A percentile compares a stretch with the other conserved stretches of the same genome.
These are phyloP conservation scores for Pythium myriotylum DNA, from an alignment of 352 stramenopile genomes.

Conservation along the genomic window DNA sequence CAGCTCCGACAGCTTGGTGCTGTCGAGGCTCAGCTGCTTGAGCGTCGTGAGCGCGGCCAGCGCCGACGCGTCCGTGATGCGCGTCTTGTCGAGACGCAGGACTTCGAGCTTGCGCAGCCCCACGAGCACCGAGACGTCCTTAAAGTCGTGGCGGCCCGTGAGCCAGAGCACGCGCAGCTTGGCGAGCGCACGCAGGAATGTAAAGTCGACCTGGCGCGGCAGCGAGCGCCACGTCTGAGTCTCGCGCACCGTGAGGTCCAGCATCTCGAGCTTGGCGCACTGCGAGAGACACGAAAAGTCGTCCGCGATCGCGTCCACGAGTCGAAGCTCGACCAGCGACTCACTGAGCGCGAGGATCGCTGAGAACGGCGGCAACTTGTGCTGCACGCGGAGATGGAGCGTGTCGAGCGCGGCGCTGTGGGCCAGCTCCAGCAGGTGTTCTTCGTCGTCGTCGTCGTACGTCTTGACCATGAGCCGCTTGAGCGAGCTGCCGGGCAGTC, in stretches of 20 bases:
- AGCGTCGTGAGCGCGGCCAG: conserved; percentile 38
- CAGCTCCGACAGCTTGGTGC: conserved; percentile 46
- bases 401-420: conserved; percentile 13
- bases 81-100: conserved; percentile 54
- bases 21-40: conserved; percentile 51
- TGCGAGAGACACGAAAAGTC: conserved; percentile 17
- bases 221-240: conserved; percentile 28
- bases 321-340: conserved; percentile 23
- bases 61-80: conserved; percentile 42
- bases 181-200: conserved; percentile 40
- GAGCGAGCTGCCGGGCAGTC: conserved; percentile 14
- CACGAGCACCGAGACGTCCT: conserved; percentile 43
- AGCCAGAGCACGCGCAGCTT: conserved; percentile 52
- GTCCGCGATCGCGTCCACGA: conserved; percentile 24
- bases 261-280: conserved; percentile 28
- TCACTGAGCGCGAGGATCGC: conserved; percentile 17
- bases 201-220: conserved; percentile 35
- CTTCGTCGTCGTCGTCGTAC: conserved; percentile 25
- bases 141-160: conserved; percentile 61
- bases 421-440: conserved; percentile 20
- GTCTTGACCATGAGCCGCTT: conserved; percentile 26
- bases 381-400: conserved; percentile 26
- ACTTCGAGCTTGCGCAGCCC: conserved; percentile 42
- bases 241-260: conserved; percentile 27
- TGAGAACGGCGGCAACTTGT: conserved; percentile 11